Percentiles rank a stretch among this genome's conserved stretches.
These are phyloP conservation scores for Metrosideros polymorpha DNA, from an alignment of 441 rosid genomes.

Conservation along the genomic window DNA sequence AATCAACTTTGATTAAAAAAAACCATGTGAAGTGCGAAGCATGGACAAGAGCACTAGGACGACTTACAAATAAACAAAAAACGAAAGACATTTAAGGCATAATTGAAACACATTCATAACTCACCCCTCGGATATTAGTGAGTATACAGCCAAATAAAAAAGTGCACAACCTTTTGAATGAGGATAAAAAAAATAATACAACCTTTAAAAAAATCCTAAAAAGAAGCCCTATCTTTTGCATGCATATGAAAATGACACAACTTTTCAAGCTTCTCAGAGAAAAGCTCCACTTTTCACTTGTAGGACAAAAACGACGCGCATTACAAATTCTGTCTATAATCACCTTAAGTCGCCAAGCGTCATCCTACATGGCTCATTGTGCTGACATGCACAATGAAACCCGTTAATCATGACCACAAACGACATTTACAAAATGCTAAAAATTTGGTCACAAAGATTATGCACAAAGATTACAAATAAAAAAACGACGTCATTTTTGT, in stretches of 20 bases:
- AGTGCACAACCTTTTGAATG: not conserved
- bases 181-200: not conserved
- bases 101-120: not conserved
- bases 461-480: too few species aligned
- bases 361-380: too few species aligned
- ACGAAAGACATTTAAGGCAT: not conserved
- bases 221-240: not conserved
- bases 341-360: too few species aligned
- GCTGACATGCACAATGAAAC: too few species aligned
- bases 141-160: not conserved
- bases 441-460: too few species aligned
- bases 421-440: too few species aligned
- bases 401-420: too few species aligned
- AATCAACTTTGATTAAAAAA: not conserved
- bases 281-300: too few species aligned
- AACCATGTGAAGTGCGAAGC: not conserved
- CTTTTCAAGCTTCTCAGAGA: too few species aligned
- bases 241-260: too few species aligned
- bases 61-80: not conserved
- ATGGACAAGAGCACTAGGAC: not conserved
- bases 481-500: not conserved
- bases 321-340: too few species aligned
- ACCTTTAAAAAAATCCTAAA: not conserved
- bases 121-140: not conserved
- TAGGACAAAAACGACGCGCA: too few species aligned